Base-by-base conservation (phyloP, 2,329 filamentous ascomycete genomes). In the Penicillium occitanis region DNA sequence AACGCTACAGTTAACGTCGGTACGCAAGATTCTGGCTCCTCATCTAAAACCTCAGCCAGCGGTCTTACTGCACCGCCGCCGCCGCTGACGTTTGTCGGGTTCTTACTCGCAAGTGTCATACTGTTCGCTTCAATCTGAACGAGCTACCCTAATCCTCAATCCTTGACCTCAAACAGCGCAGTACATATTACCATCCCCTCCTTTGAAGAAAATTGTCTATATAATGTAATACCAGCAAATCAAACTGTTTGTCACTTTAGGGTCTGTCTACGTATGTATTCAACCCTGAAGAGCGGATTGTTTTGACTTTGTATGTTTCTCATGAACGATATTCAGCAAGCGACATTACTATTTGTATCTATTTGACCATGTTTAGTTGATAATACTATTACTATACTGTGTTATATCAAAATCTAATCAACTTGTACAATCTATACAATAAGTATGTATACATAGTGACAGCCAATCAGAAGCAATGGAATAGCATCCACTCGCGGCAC, bases 1-100 rank as follows among this genome's bases (percentile, higher is more conserved):
- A 82, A 82, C 68, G 78, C 79, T 13, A 83, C 82, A 40, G 76
- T 86, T 37, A 42, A 46, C 1, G 71, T 75, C 17, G 75, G 73
- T 0, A 65, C 65, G 1, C 53, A 69, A 13, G 64, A 61, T 22
- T 69, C 71, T 14, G 66, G 8, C 17, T 61, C 57, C 13, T 61
- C 57, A 3, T 64, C 62, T 0, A 58, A 57, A n/a, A 4, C 40
- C 28, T 66, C 64, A 2, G 46, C 55, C 10, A 44, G 61, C 50
- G 42, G 55, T 51, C 46, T 64, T 19, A 64, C 30, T n/a, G 35
- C 46, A 30, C 33, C 50, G 17, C 51, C 64, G 57, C 33, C 51
- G 28, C 17, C 46, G 14, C 2, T 51, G 22, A n/a, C 33, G 1
- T 17, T 65, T 30, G n/a, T 65, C 14, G 63, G 63, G 11, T n/a